These are phyloP conservation scores for Effrenium voratum DNA, from an alignment of 73 alveolate genomes.

Conservation along the genomic window DNA sequence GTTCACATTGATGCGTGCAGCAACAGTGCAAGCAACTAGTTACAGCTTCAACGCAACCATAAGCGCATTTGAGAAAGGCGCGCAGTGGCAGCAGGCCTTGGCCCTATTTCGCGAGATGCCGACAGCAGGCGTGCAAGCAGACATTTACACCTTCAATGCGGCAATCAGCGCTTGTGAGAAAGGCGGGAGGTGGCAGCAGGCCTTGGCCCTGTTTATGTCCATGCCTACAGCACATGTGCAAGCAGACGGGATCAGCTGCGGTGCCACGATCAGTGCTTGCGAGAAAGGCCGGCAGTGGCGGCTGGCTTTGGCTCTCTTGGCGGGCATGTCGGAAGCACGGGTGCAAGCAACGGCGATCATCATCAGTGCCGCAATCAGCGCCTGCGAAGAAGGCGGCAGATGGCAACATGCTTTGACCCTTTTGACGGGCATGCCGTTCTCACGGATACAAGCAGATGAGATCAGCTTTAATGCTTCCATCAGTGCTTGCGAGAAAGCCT, in stretches of 20 bases:
- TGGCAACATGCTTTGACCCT: conserved; percentile 18
- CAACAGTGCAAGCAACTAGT: neutral
- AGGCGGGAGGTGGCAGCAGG: conserved; percentile 15
- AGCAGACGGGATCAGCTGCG: neutral
- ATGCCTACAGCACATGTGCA: neutral
- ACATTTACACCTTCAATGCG: conserved; percentile 3
- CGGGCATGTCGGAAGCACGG: neutral
- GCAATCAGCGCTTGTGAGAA: conserved; percentile 5
- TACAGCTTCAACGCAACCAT: conserved; percentile 8
- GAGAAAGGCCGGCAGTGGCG: conserved; percentile 9
- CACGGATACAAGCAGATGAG: neutral
- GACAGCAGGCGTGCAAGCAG: neutral
- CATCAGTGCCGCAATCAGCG: conserved; percentile 35
- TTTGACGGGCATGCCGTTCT: neutral
- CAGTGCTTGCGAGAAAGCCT: neutral
- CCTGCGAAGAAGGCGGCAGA: neutral
- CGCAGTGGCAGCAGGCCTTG: neutral
- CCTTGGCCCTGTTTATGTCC: neutral
- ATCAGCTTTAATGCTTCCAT: conserved; percentile 4
- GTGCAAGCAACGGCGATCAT: neutral
- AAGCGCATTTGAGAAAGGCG: conserved; percentile 1
- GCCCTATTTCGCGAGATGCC: neutral
- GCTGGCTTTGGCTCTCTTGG: neutral
- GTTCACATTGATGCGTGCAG: neutral
- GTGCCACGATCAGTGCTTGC: neutral